phyloP scores from a whole-genome alignment of 352 stramenopile species.

The Pythium apleroticum region DNA sequence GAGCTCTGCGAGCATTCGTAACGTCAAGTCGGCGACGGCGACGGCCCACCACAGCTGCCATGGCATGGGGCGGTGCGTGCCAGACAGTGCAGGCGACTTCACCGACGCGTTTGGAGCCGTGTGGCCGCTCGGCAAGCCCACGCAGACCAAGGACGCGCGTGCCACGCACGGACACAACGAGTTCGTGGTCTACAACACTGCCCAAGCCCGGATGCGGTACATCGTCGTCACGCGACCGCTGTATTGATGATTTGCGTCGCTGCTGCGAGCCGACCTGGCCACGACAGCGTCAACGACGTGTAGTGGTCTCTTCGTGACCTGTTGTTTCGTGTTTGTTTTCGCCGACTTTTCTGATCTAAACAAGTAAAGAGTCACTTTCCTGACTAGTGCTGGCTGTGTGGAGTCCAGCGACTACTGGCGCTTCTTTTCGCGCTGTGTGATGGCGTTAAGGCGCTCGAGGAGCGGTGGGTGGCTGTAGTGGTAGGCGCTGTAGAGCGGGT shows the following conservation, averaged over 20 bases:
- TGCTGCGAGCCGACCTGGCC: too few relatives aligned
- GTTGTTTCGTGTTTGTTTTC: background rate
- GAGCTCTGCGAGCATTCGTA: background rate
- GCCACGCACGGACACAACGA: conserved; percentile 73
- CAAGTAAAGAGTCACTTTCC: background rate
- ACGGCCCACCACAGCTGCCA: conserved; percentile 61
- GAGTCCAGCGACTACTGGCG: conserved; percentile 30
- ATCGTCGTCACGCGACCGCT: conserved; percentile 42
- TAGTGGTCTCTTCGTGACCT: background rate
- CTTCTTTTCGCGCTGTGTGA: conserved; percentile 70
- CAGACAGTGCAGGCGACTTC: conserved; percentile 52
- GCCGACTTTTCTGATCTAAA: background rate
- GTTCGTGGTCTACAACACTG: conserved; percentile 86
- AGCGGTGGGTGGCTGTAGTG: conserved; percentile 98
- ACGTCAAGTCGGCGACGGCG: conserved; percentile 7
- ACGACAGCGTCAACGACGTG: background rate
- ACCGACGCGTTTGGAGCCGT: conserved; percentile 53
- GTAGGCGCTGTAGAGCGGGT: conserved; percentile 94
- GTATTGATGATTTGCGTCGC: conserved; percentile 12
- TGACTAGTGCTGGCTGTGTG: background rate
- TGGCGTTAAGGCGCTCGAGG: conserved; percentile 94
- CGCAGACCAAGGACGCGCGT: conserved; percentile 43
- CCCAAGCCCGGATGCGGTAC: conserved; percentile 80
- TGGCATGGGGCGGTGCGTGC: conserved; percentile 58
- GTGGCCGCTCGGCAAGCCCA: conserved; percentile 66